Base-by-base conservation (phyloP, 2,329 filamentous ascomycete species). In the Pestalotiopsis fici region DNA sequence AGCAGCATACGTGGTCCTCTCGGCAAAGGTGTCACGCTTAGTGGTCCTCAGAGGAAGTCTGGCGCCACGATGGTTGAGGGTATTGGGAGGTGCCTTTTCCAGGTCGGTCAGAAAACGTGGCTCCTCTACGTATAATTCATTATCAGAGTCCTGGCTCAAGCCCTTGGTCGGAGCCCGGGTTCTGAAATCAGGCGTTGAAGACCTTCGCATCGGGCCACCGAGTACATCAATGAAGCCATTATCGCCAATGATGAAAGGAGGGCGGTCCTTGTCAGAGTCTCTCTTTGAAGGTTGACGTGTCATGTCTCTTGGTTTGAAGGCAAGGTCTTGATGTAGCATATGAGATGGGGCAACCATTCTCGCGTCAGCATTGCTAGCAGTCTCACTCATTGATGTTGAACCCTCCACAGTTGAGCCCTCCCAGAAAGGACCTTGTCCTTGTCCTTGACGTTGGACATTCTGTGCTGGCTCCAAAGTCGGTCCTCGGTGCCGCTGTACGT, bases 381-480 rank as follows among this genome's bases (percentile, higher is more conserved):
- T 74, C 59, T 78, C 76, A 68, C 76, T 78, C 69, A 77, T 77
- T 65, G 74, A 67, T 23, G 57, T 60, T 59, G 75, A 78, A 28
- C 75, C 76, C 66, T 77, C 76, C 68, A 75, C 71, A 12, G 76
- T 78, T 18, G 76, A 78, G 43, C 72, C 75, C 27, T 78, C 76
- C 76, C 76, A 78, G 59, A 78, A 78, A 21, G 75, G 74, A 56
- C 67, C 67, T 62, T 69, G 70, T 35, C 69, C 71, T 66, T 71
- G 74, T 54, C 67, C 67, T 63, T 69, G 70, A 37, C 69, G 71
- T 65, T 70, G 60, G 35, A 71, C 68, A 55, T 67, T 65, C 43
- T 73, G 73, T 43, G 71, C 55, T 25, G 71, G 72, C 25, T 77
- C 74, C 31, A 74, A 72, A 50, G 74, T 69, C 28, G 71, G 62